Conservation (phyloP, 306 rosid genomes). For the Glycine latifolia region DNA sequence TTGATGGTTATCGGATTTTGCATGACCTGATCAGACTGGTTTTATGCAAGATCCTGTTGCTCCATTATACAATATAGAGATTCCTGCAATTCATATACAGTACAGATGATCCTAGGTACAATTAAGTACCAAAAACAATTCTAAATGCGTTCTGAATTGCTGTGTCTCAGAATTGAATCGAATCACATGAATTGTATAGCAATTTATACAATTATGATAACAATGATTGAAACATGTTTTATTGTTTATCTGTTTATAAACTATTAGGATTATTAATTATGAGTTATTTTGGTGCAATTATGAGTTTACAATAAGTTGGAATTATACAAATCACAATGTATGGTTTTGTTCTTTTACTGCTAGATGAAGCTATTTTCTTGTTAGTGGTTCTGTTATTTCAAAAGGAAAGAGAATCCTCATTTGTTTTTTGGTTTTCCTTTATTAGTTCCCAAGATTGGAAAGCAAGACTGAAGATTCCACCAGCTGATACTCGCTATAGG, state of each 20-base stretch:
- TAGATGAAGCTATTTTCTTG: conserved; percentile 18
- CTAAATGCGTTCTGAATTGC: not conserved
- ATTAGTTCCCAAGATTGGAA: conserved; percentile 96
- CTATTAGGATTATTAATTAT: not conserved
- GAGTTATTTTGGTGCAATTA: conserved; percentile 9
- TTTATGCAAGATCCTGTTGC: too few relatives aligned
- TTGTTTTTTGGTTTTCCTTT: conserved; percentile 32
- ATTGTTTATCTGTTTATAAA: conserved; percentile 19
- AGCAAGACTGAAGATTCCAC: conserved; percentile 81
- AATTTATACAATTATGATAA: not conserved
- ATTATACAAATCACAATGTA: not conserved
- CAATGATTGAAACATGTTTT: not conserved
- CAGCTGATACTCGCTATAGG: conserved; percentile 83
- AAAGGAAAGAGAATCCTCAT: conserved; percentile 10
- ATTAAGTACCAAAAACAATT: too few relatives aligned
- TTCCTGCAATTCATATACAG: too few relatives aligned
- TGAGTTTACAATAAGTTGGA: conserved; percentile 22
- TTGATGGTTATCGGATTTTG: too few relatives aligned
- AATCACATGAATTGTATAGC: not conserved
- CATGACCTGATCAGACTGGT: too few relatives aligned
- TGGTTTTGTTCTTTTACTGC: conserved; percentile 3
- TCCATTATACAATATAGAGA: too few relatives aligned
- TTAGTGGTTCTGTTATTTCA: conserved; percentile 19
- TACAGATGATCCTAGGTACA: too few relatives aligned
- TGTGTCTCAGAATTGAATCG: not conserved